These are phyloP conservation scores for Akanthomyces muscarius DNA, from an alignment of 2,329 filamentous ascomycete genomes.

Conservation along the genomic window DNA sequence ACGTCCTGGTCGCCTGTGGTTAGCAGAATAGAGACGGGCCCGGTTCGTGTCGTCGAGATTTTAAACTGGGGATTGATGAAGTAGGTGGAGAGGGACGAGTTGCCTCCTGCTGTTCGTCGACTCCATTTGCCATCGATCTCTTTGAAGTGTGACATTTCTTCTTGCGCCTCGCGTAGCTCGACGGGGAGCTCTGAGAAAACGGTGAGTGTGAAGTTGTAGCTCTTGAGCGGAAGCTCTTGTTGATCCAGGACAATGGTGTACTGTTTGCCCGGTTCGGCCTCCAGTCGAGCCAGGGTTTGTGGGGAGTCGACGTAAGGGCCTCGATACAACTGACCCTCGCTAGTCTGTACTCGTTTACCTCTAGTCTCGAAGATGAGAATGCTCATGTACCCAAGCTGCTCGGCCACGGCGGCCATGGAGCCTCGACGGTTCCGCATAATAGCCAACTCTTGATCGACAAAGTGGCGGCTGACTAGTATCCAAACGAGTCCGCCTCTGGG, in stretches of 20 bases:
- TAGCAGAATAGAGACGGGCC: conserved; percentile 69
- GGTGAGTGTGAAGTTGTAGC: conserved; percentile 83
- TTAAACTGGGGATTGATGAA: conserved; percentile 84
- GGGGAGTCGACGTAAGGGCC: conserved; percentile 92
- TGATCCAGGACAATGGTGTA: conserved; percentile 69
- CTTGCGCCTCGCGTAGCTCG: conserved; percentile 55
- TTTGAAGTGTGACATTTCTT: conserved; percentile 55
- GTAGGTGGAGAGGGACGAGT: conserved; percentile 70
- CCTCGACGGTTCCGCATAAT: conserved; percentile 45
- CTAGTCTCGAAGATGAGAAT: conserved; percentile 72
- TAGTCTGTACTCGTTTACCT: conserved; percentile 70
- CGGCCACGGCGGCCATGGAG: conserved; percentile 42
- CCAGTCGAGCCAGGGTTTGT: conserved; percentile 77
- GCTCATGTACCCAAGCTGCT: conserved; percentile 75
- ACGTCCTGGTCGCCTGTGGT: conserved; percentile 63
- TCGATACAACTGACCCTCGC: conserved; percentile 66
- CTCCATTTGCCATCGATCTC: conserved; percentile 69
- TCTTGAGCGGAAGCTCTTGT: conserved; percentile 67
- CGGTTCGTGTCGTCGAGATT: conserved; percentile 52
- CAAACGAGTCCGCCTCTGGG: conserved; percentile 62
- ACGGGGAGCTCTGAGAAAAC: conserved; percentile 68
- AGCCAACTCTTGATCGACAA: conserved; percentile 63
- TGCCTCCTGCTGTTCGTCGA: conserved; percentile 76
- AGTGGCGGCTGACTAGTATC: conserved; percentile 84
- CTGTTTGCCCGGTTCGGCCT: conserved; percentile 34